These are phyloP conservation scores for Candida sonorensis DNA, from an alignment of 805 yeast genomes.

Conservation along the genomic window DNA sequence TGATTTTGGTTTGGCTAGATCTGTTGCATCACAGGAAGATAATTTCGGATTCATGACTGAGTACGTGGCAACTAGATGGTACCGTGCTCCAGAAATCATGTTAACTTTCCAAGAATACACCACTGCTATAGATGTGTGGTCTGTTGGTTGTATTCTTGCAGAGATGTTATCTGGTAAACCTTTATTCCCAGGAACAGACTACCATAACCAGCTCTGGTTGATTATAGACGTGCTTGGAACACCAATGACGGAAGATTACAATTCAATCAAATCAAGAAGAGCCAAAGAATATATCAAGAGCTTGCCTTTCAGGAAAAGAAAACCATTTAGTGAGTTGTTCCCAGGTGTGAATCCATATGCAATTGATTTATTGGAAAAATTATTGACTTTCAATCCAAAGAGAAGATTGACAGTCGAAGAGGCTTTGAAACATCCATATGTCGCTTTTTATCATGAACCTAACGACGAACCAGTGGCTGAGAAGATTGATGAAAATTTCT, in stretches of 20 bases:
- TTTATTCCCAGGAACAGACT: slow-evolving; percentile 89
- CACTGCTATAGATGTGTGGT: slow-evolving; percentile 94
- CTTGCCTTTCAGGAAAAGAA: slow-evolving; percentile 63
- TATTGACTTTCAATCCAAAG: slow-evolving; percentile 78
- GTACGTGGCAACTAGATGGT: slow-evolving; percentile 97
- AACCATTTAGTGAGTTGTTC: slow-evolving; percentile 45
- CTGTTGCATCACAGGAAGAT: slow-evolving; percentile 55
- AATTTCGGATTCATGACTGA: slow-evolving; percentile 86
- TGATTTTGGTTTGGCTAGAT: slow-evolving; percentile 86
- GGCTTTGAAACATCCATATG: slow-evolving; percentile 82
- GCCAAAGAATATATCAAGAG: slow-evolving; percentile 85
- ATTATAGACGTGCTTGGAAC: slow-evolving; percentile 85
- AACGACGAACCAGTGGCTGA: slow-evolving; percentile 85
- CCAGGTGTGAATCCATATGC: slow-evolving; percentile 58
- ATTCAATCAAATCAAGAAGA: slow-evolving; percentile 66
- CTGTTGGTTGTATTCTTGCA: slow-evolving; percentile 92
- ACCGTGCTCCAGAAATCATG: slow-evolving; percentile 97
- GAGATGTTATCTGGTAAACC: slow-evolving; percentile 85
- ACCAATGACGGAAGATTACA: slow-evolving; percentile 73
- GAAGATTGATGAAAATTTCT: slow-evolving; percentile 79
- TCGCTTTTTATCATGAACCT: slow-evolving; percentile 87
- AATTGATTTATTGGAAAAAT: slow-evolving; percentile 56
- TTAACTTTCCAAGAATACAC: slow-evolving; percentile 88
- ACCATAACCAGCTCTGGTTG: slow-evolving; percentile 81
- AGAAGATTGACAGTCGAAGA: slow-evolving; percentile 78